Evolutionary conservation across 1,139 yeast genomes (phyloP).

Genomic region (Meyerozyma elateridarum): DNA sequence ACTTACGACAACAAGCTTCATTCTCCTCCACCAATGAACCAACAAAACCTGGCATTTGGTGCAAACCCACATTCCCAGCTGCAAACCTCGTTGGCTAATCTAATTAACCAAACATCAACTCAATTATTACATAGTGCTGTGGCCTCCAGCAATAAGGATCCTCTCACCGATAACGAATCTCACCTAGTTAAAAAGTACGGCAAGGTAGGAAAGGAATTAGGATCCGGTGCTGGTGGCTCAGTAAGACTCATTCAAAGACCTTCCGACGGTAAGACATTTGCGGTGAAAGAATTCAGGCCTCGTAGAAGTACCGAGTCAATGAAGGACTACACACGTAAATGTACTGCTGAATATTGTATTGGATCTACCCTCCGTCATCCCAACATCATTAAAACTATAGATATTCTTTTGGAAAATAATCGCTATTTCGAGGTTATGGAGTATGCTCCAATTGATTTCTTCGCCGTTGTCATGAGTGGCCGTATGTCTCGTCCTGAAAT

Average conservation of each 20-base stretch:
- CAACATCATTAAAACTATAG: conserved; percentile 5
- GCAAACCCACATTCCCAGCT: conserved; percentile 3
- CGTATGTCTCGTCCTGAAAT: conserved; percentile 82
- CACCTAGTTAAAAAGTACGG: conserved; percentile 80
- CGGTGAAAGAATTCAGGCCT: conserved; percentile 93
- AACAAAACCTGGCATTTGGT: background rate
- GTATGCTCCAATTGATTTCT: conserved; percentile 92
- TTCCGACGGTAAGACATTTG: conserved; percentile 80
- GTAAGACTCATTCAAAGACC: conserved; percentile 82
- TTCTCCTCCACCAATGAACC: conserved; percentile 4
- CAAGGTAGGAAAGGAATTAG: conserved; percentile 81
- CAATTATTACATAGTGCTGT: conserved; percentile 4
- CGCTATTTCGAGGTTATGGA: conserved; percentile 96
- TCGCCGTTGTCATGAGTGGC: conserved; percentile 97
- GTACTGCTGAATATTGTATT: conserved; percentile 95
- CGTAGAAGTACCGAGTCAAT: conserved; percentile 77
- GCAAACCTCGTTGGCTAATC: conserved; percentile 5
- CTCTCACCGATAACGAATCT: conserved; percentile 52
- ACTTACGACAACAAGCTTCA: conserved; percentile 3
- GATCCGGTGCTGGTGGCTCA: conserved; percentile 98
- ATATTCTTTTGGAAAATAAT: conserved; percentile 41
- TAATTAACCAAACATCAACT: conserved; percentile 5
- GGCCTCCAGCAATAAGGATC: conserved; percentile 24
- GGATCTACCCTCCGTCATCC: conserved; percentile 72
- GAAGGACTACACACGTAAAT: conserved; percentile 89